Conservation (phyloP, 1,284 basidiomycete species). For the Phellopilus nigrolimitatus region DNA sequence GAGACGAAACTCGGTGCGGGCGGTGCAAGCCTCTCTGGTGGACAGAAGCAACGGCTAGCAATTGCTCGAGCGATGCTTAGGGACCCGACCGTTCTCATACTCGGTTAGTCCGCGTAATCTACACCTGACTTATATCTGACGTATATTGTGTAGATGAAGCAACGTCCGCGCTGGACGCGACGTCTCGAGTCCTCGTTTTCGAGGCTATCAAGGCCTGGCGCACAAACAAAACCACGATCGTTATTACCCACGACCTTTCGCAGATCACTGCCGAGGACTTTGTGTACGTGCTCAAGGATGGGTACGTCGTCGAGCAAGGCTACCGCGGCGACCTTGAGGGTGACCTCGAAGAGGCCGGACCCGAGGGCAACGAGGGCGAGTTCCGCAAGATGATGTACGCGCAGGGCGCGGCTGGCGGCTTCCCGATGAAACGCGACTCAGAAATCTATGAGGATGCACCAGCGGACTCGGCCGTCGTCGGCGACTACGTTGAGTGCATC, state of each 20-base stretch:
- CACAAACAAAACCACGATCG: conserved; percentile 82
- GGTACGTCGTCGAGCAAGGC: conserved; percentile 83
- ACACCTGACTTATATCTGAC: neutral
- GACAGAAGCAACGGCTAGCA: conserved; percentile 89
- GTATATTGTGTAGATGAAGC: conserved; percentile 74
- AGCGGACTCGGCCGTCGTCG: conserved; percentile 32
- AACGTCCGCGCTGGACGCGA: conserved; percentile 91
- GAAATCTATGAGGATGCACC: conserved; percentile 31
- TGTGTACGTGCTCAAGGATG: conserved; percentile 86
- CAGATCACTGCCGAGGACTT: conserved; percentile 80
- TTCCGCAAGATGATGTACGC: conserved; percentile 51
- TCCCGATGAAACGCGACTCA: conserved; percentile 33
- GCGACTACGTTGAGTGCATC: conserved; percentile 36
- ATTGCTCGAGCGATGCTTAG: conserved; percentile 86
- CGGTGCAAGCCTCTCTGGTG: conserved; percentile 82
- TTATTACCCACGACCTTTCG: conserved; percentile 94
- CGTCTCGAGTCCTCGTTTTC: conserved; percentile 83
- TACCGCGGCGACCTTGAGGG: conserved; percentile 73
- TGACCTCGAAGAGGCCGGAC: conserved; percentile 52
- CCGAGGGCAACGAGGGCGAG: conserved; percentile 37
- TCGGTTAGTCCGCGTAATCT: conserved; percentile 74
- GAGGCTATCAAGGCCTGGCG: conserved; percentile 86
- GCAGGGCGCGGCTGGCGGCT: conserved; percentile 48
- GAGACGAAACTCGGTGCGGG: conserved; percentile 76
- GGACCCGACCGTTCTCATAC: conserved; percentile 86